Conservation (phyloP, 805 yeast species). For the Candida hispaniensis region DNA sequence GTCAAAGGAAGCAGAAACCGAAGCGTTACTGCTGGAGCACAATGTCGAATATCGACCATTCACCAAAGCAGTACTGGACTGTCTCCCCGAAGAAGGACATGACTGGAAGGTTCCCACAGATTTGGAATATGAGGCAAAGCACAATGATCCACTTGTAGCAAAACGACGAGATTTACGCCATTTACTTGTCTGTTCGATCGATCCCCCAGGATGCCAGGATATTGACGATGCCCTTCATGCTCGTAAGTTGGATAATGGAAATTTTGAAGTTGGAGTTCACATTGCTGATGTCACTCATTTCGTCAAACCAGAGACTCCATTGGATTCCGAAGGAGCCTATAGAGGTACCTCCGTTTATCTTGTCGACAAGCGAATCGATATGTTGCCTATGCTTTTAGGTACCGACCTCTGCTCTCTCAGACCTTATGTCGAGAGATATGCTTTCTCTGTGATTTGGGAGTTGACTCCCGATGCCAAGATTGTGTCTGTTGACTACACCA, state of each 20-base stretch:
- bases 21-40: slow-evolving; percentile 84
- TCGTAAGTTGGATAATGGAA: slow-evolving; percentile 71
- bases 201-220: slow-evolving; percentile 97
- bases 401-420: slow-evolving; percentile 91
- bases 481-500: slow-evolving; percentile 64
- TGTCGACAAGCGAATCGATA: slow-evolving; percentile 96
- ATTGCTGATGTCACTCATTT: slow-evolving; percentile 98
- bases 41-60: slow-evolving; percentile 96
- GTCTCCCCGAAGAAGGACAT: slow-evolving; percentile 89
- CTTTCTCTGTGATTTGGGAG: slow-evolving; percentile 95
- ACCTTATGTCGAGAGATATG: slow-evolving; percentile 91
- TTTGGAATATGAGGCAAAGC: slow-evolving; percentile 30
- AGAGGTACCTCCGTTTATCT: slow-evolving; percentile 95
- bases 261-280: slow-evolving; percentile 95
- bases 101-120: slow-evolving; percentile 81
- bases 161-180: slow-evolving; percentile 81
- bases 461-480: slow-evolving; percentile 78
- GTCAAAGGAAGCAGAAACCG: slow-evolving; percentile 90
- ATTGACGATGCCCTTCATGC: slow-evolving; percentile 98
- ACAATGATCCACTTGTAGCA: slow-evolving; percentile 26
- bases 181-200: slow-evolving; percentile 84
- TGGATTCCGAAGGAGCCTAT: slow-evolving; percentile 92
- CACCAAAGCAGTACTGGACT: slow-evolving; percentile 79
- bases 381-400: slow-evolving; percentile 92
- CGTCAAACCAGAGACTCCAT: slow-evolving; percentile 82